Evolutionary conservation across 768 basidiomycete genomes (phyloP).

Genomic region (Mycena maculata): DNA sequence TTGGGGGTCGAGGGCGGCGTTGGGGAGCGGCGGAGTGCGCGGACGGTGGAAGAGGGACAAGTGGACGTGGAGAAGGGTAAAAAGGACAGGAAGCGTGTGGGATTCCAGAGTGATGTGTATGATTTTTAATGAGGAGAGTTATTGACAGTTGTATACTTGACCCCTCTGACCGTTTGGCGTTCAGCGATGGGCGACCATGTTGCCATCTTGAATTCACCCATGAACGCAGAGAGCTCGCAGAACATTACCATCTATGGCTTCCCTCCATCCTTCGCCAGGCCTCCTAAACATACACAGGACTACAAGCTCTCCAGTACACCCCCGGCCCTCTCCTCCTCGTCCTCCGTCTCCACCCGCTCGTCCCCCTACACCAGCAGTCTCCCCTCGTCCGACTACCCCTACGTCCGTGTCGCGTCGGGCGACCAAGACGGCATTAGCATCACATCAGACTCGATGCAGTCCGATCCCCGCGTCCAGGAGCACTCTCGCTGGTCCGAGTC

Average conservation of each 20-base stretch:
- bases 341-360: constrained; percentile 77
- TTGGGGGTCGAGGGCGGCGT: constrained; percentile 89
- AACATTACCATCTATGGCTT: constrained; percentile 48
- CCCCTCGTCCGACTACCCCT: constrained; percentile 69
- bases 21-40: constrained; percentile 73
- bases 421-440: constrained; percentile 73
- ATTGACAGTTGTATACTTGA: neutral
- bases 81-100: constrained; percentile 69
- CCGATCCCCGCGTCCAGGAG: constrained; percentile 69
- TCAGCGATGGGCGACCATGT: constrained; percentile 24
- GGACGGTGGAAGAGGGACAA: constrained; percentile 55
- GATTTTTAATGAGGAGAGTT: constrained; percentile 62
- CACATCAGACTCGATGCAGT: constrained; percentile 71
- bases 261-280: constrained; percentile 61
- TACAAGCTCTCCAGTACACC: constrained; percentile 57
- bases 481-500: constrained; percentile 80
- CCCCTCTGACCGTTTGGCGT: too few species aligned
- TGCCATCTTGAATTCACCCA: constrained; percentile 47
- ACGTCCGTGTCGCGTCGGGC: constrained; percentile 73
- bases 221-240: constrained; percentile 54
- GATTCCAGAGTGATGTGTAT: constrained; percentile 77
- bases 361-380: constrained; percentile 80
- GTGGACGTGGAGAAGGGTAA: neutral
- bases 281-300: too few species aligned
- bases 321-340: constrained; percentile 79